A percentile compares a stretch with the other conserved stretches of the same genome.
These are phyloP conservation scores for Trichophyton verrucosum DNA, from an alignment of 2,329 filamentous ascomycete genomes.

Conservation along the genomic window DNA sequence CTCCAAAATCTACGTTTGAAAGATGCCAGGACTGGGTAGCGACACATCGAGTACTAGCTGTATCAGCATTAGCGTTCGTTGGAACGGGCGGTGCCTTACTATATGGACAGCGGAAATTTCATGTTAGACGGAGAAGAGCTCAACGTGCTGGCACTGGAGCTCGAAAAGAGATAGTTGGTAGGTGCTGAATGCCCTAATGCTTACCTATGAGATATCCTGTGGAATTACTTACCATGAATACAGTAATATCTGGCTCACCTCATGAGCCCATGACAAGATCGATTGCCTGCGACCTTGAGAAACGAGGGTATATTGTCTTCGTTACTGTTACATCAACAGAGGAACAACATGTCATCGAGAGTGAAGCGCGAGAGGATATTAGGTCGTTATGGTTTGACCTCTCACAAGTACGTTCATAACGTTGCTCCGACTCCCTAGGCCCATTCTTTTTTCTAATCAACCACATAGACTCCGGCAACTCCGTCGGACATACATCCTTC, in stretches of 20 bases:
- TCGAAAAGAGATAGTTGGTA: constrained; percentile 64
- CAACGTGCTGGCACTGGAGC: constrained; percentile 70
- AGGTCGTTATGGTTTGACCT: constrained; percentile 72
- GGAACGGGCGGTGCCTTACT: constrained; percentile 51
- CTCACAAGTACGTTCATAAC: constrained; percentile 34
- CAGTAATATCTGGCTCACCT: constrained; percentile 78
- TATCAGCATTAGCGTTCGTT: constrained; percentile 56
- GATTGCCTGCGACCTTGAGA: constrained; percentile 73
- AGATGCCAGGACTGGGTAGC: constrained; percentile 58
- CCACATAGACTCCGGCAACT: constrained; percentile 46
- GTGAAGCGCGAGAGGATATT: constrained; percentile 68
- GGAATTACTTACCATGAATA: constrained; percentile 20
- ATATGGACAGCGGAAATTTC: constrained; percentile 48
- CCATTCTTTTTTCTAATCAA: background rate
- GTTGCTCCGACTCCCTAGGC: background rate
- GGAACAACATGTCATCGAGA: constrained; percentile 67
- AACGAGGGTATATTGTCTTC: constrained; percentile 86
- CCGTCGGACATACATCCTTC: constrained; percentile 45
- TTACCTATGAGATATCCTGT: background rate
- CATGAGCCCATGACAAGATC: constrained; percentile 72
- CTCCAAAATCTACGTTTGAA: constrained; percentile 38
- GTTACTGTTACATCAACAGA: constrained; percentile 75
- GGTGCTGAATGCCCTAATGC: constrained; percentile 13
- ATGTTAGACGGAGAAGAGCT: constrained; percentile 55
- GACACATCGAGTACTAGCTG: constrained; percentile 60